These are phyloP conservation scores for Penicillium glabrum DNA, from an alignment of 2,329 filamentous ascomycete genomes.

Conservation along the genomic window DNA sequence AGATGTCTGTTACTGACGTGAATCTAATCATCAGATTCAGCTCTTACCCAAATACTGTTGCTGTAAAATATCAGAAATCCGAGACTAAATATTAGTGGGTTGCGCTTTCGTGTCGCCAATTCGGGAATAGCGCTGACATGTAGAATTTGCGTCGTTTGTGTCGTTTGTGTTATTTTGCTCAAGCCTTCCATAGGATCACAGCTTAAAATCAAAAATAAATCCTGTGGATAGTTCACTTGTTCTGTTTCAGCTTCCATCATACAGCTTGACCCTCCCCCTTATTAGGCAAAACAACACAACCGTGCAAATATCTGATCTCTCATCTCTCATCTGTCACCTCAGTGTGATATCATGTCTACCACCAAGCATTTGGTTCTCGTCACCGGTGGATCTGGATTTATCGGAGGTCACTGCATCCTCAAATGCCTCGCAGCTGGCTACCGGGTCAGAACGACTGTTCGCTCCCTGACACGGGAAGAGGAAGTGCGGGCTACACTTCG, in stretches of 20 bases:
- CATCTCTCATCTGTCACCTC: neutral
- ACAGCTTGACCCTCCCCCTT: too few species aligned
- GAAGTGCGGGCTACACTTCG: neutral
- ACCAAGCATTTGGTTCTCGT: conserved; percentile 1
- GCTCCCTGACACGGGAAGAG: conserved; percentile 4
- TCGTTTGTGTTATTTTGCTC: neutral
- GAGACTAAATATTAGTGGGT: neutral
- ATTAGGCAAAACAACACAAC: neutral
- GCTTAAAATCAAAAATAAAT: neutral
- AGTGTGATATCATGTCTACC: neutral
- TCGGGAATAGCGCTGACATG: neutral
- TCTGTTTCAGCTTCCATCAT: too few species aligned
- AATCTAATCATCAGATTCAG: neutral
- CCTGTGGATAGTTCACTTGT: neutral
- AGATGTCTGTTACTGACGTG: neutral
- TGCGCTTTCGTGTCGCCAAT: neutral
- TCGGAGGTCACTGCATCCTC: conserved; percentile 5
- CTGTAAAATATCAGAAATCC: neutral
- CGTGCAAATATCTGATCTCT: neutral
- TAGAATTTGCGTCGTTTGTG: neutral
- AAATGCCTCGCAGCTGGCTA: conserved; percentile 6
- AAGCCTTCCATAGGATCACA: neutral
- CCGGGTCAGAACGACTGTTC: conserved; percentile 5
- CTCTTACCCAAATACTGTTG: neutral
- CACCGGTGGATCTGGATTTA: conserved; percentile 11